Conservation (phyloP, 2,329 filamentous ascomycete genomes). For the Rhynchosporium agropyri region DNA sequence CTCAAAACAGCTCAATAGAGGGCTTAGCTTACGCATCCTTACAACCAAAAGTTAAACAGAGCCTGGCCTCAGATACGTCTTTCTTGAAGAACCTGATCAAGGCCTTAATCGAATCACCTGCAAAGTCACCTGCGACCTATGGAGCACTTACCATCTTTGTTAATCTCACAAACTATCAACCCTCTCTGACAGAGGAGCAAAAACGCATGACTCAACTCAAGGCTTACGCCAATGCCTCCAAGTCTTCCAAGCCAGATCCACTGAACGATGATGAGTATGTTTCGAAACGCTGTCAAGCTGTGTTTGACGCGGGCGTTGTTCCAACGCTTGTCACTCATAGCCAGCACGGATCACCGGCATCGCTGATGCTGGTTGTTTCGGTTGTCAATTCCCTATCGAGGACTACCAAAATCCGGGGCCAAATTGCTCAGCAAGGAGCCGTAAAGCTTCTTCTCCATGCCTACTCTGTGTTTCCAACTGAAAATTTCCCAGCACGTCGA, state of each 20-base stretch:
- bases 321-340: constrained; percentile 76
- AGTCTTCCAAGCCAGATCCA: constrained; percentile 60
- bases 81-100: constrained; percentile 73
- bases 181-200: constrained; percentile 81
- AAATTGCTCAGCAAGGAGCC: constrained; percentile 90
- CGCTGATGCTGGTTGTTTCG: constrained; percentile 71
- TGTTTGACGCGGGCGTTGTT: constrained; percentile 79
- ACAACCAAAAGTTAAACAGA: constrained; percentile 82
- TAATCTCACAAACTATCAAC: constrained; percentile 82
- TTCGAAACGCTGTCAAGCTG: constrained; percentile 69
- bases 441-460: constrained; percentile 79
- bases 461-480: constrained; percentile 62
- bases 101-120: constrained; percentile 58
- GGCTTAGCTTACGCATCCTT: constrained; percentile 91
- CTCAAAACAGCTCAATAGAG: constrained; percentile 76
- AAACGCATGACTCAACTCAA: constrained; percentile 91
- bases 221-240: constrained; percentile 87
- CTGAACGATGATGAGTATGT: constrained; percentile 79
- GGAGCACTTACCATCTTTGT: constrained; percentile 83
- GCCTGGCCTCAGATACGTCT: constrained; percentile 66
- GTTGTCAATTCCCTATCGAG: constrained; percentile 79
- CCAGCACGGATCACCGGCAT: constrained; percentile 71
- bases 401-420: constrained; percentile 72
- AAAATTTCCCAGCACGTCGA: constrained; percentile 52
- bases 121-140: constrained; percentile 75